Percentiles rank a stretch among this genome's conserved stretches.
Conservation (phyloP, 163 green algal species). For the Chlamydomonas reinhardtii region DNA sequence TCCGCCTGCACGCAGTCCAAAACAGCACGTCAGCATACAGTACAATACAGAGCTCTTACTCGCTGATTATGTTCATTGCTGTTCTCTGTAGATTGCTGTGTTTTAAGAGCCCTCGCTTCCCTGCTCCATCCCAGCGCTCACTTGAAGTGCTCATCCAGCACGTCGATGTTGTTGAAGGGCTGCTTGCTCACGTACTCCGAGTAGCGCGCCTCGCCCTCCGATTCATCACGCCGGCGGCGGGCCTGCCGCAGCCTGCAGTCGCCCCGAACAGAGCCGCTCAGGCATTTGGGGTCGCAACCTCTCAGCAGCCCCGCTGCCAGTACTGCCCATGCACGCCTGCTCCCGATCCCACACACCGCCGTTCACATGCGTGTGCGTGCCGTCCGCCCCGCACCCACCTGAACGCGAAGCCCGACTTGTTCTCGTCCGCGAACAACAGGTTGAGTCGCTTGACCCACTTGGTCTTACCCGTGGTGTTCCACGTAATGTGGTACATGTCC, state of each 20-base stretch:
- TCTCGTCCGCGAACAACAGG: constrained; percentile 70
- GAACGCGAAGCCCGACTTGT: constrained; percentile 60
- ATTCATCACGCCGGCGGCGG: constrained; percentile 58
- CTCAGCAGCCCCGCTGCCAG: too few species aligned
- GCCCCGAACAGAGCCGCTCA: too few species aligned
- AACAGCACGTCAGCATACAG: too few species aligned
- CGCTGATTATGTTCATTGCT: not conserved
- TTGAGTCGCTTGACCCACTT: constrained; percentile 80
- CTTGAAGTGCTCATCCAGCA: constrained; percentile 67
- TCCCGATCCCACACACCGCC: not conserved
- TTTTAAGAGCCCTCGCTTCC: too few species aligned
- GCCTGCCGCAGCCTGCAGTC: constrained; percentile 59
- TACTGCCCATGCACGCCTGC: too few species aligned
- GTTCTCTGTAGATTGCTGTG: too few species aligned
- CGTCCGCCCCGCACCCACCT: not conserved
- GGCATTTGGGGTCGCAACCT: too few species aligned
- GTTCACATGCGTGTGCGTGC: too few species aligned
- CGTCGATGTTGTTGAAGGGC: constrained; percentile 69
- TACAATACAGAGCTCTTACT: too few species aligned
- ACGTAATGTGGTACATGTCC: constrained; percentile 66
- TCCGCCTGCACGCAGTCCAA: not conserved
- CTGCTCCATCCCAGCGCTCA: not conserved
- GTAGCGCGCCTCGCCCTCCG: constrained; percentile 74
- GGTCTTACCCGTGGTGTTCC: constrained; percentile 49
- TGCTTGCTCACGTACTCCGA: constrained; percentile 67